A percentile compares a stretch with the other conserved stretches of the same genome.
Conservation (phyloP, 257 asterid genomes). For the Solanum pennellii region DNA sequence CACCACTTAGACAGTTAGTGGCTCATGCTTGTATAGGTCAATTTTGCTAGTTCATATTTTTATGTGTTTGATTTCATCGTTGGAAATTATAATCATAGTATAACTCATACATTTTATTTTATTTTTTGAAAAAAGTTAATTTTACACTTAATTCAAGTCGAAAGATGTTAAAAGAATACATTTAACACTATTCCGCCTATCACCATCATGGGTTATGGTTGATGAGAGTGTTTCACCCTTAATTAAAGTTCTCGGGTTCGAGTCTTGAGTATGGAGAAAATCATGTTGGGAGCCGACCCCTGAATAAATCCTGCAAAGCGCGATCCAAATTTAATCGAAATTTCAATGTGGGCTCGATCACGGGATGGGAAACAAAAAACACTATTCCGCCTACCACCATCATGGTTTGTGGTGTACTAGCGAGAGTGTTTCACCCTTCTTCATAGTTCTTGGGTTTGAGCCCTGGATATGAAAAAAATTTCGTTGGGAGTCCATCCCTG, state of each 20-base stretch:
- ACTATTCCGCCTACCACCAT: neutral
- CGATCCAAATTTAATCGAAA: too few relatives aligned
- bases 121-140: neutral
- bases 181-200: neutral
- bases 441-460: too few relatives aligned
- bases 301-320: too few relatives aligned
- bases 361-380: too few relatives aligned
- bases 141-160: neutral
- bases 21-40: neutral
- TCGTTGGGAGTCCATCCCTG: fast-evolving
- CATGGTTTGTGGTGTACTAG: too few relatives aligned
- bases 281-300: too few relatives aligned
- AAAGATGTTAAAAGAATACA: neutral
- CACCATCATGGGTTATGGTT: too few relatives aligned
- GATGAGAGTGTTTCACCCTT: too few relatives aligned
- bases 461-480: fast-evolving
- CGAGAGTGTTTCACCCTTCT: too few relatives aligned
- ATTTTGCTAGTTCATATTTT: neutral
- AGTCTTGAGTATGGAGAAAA: too few relatives aligned
- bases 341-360: too few relatives aligned
- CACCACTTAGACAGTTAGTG: neutral
- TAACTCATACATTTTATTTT: neutral
- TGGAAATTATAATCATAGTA: neutral
- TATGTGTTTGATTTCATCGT: neutral
- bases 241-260: too few relatives aligned